Conservation (phyloP, 352 stramenopile species). For the Plasmopara halstedii region DNA sequence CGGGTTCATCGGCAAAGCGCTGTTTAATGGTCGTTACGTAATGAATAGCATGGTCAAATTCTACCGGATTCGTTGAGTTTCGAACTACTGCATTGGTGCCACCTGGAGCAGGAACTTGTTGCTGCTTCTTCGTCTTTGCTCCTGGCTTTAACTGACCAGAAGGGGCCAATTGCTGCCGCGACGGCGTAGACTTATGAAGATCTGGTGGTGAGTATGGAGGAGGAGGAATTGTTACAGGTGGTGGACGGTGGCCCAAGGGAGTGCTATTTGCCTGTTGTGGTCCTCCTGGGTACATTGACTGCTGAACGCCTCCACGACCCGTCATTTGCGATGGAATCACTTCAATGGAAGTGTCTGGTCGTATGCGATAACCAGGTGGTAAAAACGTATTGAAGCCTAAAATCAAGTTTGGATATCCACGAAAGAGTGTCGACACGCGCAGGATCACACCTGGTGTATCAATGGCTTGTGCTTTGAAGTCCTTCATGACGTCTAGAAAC, state of each 20-base stretch:
- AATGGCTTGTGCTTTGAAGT: slow-evolving; percentile 98
- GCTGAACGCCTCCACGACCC: slow-evolving; percentile 24
- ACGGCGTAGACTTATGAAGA: slow-evolving; percentile 40
- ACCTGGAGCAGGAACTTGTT: slow-evolving; percentile 13
- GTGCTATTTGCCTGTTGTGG: slow-evolving; percentile 20
- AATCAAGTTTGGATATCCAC: slow-evolving; percentile 97
- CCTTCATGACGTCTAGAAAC: slow-evolving; percentile 99
- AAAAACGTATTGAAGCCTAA: slow-evolving; percentile 99
- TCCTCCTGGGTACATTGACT: slow-evolving; percentile 31
- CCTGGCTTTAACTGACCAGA: slow-evolving; percentile 22
- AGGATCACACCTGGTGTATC: slow-evolving; percentile 98
- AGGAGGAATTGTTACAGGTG: slow-evolving; percentile 62
- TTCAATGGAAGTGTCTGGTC: slow-evolving; percentile 75
- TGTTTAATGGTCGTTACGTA: slow-evolving; percentile 99
- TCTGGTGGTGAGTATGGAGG: slow-evolving; percentile 53
- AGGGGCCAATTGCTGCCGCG: slow-evolving; percentile 39
- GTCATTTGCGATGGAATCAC: slow-evolving; percentile 66
- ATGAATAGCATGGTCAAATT: slow-evolving; percentile 99
- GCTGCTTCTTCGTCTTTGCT: slow-evolving; percentile 62
- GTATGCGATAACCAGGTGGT: slow-evolving; percentile 89
- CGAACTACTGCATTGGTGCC: slow-evolving; percentile 24
- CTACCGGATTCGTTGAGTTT: slow-evolving; percentile 83
- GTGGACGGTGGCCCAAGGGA: slow-evolving; percentile 46
- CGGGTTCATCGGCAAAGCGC: slow-evolving; percentile 94
- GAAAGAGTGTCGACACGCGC: slow-evolving; percentile 97